Evolutionary conservation across 345 rosid species (phyloP).

Genomic region (Lagerstroemia speciosa): DNA sequence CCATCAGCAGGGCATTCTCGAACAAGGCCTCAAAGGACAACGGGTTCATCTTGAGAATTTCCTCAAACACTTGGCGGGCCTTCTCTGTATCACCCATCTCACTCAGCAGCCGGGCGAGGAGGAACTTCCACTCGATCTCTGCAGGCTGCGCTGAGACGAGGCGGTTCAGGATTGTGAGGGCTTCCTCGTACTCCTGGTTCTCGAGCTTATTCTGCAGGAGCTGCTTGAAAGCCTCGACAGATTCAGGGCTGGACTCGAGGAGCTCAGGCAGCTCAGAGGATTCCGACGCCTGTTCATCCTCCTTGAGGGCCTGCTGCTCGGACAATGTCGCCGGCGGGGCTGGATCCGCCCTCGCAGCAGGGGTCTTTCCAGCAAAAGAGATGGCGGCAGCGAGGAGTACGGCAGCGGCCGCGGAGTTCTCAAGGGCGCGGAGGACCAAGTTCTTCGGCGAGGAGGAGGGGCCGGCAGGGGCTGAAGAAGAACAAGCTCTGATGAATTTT

Average conservation of each 20-base stretch:
- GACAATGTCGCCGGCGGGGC: slow-evolving; percentile 28
- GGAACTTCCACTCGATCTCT: slow-evolving; percentile 63
- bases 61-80: slow-evolving; percentile 76
- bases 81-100: slow-evolving; percentile 53
- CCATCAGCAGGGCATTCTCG: slow-evolving; percentile 84
- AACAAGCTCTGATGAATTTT: slow-evolving; percentile 15
- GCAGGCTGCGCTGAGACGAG: slow-evolving; percentile 50
- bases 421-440: slow-evolving; percentile 22
- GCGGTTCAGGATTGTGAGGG: slow-evolving; percentile 36
- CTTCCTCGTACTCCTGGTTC: slow-evolving; percentile 62
- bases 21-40: slow-evolving; percentile 82
- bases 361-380: slow-evolving; percentile 35
- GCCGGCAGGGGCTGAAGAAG: slow-evolving; percentile 4
- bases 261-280: slow-evolving; percentile 35
- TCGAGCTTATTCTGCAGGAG: slow-evolving; percentile 63
- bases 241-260: slow-evolving; percentile 41
- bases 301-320: slow-evolving; percentile 24
- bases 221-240: slow-evolving; percentile 43
- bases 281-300: slow-evolving; percentile 9
- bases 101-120: slow-evolving; percentile 44
- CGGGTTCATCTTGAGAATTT: slow-evolving; percentile 64
- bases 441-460: slow-evolving; percentile 7
- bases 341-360: slow-evolving; percentile 48
- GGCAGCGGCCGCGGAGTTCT: slow-evolving; percentile 39
- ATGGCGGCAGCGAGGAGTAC: slow-evolving; percentile 43